Conservation (phyloP, 345 rosid genomes). For the Lagerstroemia speciosa region DNA sequence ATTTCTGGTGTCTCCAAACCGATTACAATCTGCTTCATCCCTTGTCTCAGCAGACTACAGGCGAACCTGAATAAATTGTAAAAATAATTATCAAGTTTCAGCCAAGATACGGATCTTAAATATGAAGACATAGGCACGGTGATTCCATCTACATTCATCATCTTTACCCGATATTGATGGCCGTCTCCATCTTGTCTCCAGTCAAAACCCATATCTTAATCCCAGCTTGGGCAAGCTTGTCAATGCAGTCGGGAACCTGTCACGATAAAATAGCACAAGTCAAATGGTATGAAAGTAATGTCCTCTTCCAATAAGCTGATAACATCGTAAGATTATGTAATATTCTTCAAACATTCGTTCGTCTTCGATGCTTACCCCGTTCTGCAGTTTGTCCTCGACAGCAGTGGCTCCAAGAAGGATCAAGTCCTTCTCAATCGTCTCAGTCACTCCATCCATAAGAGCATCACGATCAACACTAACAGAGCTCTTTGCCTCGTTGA, state of each 20-base stretch:
- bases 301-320: too few species aligned
- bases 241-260: conserved; percentile 97
- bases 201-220: conserved; percentile 96
- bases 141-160: not conserved
- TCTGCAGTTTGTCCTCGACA: conserved; percentile 95
- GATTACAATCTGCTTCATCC: conserved; percentile 89
- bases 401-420: conserved; percentile 96
- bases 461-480: conserved; percentile 74
- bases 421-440: conserved; percentile 79
- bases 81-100: not conserved
- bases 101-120: conserved; percentile 1
- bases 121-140: conserved; percentile 6
- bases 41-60: conserved; percentile 91
- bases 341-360: not conserved
- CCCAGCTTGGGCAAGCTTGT: conserved; percentile 96
- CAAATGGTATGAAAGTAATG: too few species aligned
- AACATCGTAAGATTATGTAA: conserved; percentile 1
- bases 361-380: conserved; percentile 48
- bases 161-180: conserved; percentile 85
- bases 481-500: conserved; percentile 73
- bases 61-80: conserved; percentile 47
- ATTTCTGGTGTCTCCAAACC: conserved; percentile 61
- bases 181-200: conserved; percentile 99
- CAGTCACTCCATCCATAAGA: conserved; percentile 63
- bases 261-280: not conserved